Base-by-base conservation (phyloP, 1,284 basidiomycete species). In the Earliella scabrosa region DNA sequence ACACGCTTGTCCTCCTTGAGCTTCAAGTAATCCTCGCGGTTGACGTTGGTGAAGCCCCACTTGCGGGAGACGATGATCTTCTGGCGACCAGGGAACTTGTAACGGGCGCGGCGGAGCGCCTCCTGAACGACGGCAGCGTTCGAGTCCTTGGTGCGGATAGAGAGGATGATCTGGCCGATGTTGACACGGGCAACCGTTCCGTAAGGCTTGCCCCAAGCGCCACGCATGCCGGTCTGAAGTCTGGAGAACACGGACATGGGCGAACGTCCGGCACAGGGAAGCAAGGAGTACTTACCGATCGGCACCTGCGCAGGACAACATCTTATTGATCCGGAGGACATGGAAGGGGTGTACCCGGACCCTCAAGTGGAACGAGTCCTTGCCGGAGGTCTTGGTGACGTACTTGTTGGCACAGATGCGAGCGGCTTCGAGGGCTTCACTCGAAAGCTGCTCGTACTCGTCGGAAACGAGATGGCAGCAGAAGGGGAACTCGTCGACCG, bases 361-460 rank as follows among this genome's bases (percentile, higher is more conserved):
- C 70, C 97, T 88, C 75, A 98, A 77, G 78, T 99, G 97, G 95
- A 99, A 98, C 20, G 96, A 93, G 72, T 99, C 97, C 82, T 98
- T 98, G 73, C 97, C 97, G 50, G 93, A 88, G 23, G 92, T 95
- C 88, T 98, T 98, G 72, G 95, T 97, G 67, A 98, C 91, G 78
- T 98, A 98, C 82, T 98, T 98, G 93, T 98, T 98, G 77, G 95
- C 95, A 73, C 96, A 98, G 69, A 99, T 99, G 80, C 96, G 96
- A 55, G 96, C 96, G 41, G 97, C 97, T 81, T 99, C 97, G 59
- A 98, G 89, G 50, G 96, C 96, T 77, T 98, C 97, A 45, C 88
- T 92, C 32, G 94, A 97, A 55, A 98, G 85, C 74, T 99, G 96
- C 77, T 99, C 96, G 77, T 98, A 97, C 80, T 98, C 97, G 72